Evolutionary conservation across 2,329 filamentous ascomycete genomes (phyloP).

Genomic region (Tolypocladium paradoxum): DNA sequence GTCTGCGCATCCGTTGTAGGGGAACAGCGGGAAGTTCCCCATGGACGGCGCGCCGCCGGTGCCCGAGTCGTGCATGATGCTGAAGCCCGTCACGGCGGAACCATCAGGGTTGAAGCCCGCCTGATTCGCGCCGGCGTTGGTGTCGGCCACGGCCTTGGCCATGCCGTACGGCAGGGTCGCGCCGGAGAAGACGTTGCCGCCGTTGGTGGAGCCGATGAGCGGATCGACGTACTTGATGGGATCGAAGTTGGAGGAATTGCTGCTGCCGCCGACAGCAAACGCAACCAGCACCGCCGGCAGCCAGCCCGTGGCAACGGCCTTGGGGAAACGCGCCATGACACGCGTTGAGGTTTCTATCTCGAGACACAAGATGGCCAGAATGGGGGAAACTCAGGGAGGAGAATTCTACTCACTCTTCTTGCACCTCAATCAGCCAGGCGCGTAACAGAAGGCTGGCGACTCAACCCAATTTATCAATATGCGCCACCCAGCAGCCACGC

Average conservation of each 20-base stretch:
- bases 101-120: constrained; percentile 45
- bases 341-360: too few relatives aligned
- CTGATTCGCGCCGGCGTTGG: constrained; percentile 34
- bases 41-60: constrained; percentile 50
- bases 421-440: neutral
- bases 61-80: constrained; percentile 47
- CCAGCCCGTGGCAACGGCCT: neutral
- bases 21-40: constrained; percentile 64
- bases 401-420: neutral
- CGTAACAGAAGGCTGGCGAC: neutral
- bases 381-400: too few relatives aligned
- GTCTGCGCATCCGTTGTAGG: constrained; percentile 49
- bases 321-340: neutral
- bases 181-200: constrained; percentile 32
- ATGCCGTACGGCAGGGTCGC: constrained; percentile 35
- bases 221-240: constrained; percentile 21
- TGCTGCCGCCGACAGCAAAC: neutral
- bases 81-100: constrained; percentile 41
- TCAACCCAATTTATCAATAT: neutral
- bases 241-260: constrained; percentile 14
- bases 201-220: constrained; percentile 22
- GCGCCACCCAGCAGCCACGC: neutral
- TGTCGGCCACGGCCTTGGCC: constrained; percentile 46
- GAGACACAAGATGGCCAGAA: neutral
- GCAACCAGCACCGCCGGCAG: neutral